Conservation (phyloP, 169 alveolate genomes). For the Plasmodium gonderi region DNA sequence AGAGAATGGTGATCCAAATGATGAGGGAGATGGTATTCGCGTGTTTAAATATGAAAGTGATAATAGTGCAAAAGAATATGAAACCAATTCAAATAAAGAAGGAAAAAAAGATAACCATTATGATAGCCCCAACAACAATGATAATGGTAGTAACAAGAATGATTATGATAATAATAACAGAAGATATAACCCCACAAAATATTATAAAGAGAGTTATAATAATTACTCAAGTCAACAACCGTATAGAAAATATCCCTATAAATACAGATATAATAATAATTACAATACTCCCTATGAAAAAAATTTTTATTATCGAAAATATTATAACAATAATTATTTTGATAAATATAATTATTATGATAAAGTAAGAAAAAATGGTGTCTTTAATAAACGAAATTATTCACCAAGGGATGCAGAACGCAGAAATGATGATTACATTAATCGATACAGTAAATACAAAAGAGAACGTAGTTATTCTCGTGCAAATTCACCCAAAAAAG, state of each 20-base stretch:
- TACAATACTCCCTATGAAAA: neutral
- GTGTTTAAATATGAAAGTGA: conserved; percentile 70
- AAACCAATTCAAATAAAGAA: neutral
- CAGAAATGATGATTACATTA: conserved; percentile 1
- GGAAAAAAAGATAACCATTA: neutral
- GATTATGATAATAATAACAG: neutral
- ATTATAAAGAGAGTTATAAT: conserved; percentile 4
- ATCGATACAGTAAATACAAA: neutral
- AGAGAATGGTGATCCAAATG: neutral
- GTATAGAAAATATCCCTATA: conserved; percentile 32
- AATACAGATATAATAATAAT: conserved; percentile 28
- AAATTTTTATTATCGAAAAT: conserved; percentile 21
- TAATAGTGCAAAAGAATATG: neutral
- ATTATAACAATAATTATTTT: conserved; percentile 15
- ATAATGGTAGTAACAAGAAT: neutral
- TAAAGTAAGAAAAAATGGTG: neutral
- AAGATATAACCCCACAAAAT: neutral
- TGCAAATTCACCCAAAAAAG: neutral
- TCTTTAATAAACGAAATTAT: conserved; percentile 23
- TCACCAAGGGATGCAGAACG: neutral
- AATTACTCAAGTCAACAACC: neutral
- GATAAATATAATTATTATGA: conserved; percentile 17
- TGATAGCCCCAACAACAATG: neutral
- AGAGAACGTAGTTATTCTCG: conserved; percentile 21
- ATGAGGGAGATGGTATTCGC: conserved; percentile 28